Base-by-base conservation (phyloP, 805 yeast genomes). In the Candida multigemmis region DNA sequence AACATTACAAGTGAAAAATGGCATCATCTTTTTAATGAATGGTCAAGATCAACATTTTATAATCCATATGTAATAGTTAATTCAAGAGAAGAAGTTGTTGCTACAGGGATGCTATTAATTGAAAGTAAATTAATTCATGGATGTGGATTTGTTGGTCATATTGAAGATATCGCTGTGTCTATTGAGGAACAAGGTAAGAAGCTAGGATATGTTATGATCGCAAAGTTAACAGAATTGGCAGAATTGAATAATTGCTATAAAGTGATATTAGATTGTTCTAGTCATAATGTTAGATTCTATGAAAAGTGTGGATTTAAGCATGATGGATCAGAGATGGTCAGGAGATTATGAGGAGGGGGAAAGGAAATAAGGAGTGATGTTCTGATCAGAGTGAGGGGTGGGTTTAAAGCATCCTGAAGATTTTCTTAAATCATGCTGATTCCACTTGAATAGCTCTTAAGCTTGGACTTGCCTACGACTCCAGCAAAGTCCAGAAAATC, bases 151-250 rank as follows among this genome's bases (percentile, higher is more conserved):
- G 93, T 84, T 4, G 97, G 97, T 2, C 97, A 89, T 56, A 80
- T 89, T 36, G 98, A 89, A 46, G 98, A 89, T 49, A 89, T 89
- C 34, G 79, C 96, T 1, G 94, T 89, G 4, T 65, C 74, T 12
- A 47, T 50, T 16, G 56, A 65, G 12, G 82, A 82, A 47, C 96
- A 87, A 46, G 98, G 98, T 5, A 76, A 78, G 46, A 73, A 73
- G 40, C 58, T 89, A 24, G 98, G 98, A 0, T 60, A 65, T 38
- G 55, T 65, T 11, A 49, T 89, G 53, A 82, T 89, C 38, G 57
- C 64, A 11, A 59, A 69, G 6, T 61, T 89, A 45, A 68, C 77
- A 3, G 56, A 60, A 14, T 45, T 81, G 16, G 96, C 82, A 2
- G 40, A 66, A 27, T 42, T 53, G 3, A 46, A 42, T 9, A 91